Percentiles rank a stretch among this genome's conserved stretches.
Conservation (phyloP, 441 rosid species). For the Gossypium schwendimanii region DNA sequence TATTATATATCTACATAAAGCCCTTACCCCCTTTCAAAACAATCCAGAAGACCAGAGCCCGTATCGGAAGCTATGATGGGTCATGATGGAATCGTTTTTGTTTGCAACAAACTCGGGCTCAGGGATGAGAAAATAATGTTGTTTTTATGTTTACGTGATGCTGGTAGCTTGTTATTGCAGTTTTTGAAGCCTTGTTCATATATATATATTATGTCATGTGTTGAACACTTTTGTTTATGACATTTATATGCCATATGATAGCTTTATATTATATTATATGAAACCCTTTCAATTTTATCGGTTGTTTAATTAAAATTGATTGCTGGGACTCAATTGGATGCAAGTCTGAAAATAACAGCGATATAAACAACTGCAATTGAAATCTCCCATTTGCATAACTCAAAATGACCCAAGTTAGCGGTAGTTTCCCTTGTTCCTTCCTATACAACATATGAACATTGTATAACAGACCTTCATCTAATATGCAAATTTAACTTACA, state of each 20-base stretch:
- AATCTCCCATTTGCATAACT: neutral
- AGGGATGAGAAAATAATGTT: constrained; percentile 16
- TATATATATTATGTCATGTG: neutral
- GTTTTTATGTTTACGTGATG: constrained; percentile 4
- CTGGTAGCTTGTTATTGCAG: neutral
- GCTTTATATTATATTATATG: neutral
- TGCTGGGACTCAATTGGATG: neutral
- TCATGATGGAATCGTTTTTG: constrained; percentile 25
- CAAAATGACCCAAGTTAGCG: neutral
- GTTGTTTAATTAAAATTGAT: neutral
- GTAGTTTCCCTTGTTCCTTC: neutral
- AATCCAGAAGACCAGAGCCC: constrained; percentile 39
- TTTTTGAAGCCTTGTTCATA: neutral
- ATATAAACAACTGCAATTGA: neutral
- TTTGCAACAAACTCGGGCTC: constrained; percentile 10
- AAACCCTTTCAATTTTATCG: neutral
- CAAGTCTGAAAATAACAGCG: neutral
- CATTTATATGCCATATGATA: neutral
- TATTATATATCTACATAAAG: constrained; percentile 11
- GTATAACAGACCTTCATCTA: neutral
- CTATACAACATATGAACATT: neutral
- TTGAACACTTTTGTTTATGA: neutral
- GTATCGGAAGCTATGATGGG: constrained; percentile 31
- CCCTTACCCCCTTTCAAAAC: constrained; percentile 1
- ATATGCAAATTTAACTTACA: neutral